Conservation (phyloP, 2,329 filamentous ascomycete genomes). For the Pseudogymnoascus sp. region DNA sequence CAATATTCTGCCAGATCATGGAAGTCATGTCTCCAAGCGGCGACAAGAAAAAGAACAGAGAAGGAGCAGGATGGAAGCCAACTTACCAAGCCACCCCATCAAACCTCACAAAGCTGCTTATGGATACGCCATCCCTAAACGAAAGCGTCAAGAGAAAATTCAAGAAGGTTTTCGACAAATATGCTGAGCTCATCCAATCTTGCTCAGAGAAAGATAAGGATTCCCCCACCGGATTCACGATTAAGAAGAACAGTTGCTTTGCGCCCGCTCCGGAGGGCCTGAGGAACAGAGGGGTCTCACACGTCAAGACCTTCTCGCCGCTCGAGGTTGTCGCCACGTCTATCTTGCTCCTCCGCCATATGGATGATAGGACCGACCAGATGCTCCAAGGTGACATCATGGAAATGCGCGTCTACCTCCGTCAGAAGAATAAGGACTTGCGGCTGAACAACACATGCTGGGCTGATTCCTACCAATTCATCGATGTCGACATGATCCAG, state of each 20-base stretch:
- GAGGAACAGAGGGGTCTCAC: slow-evolving; percentile 17
- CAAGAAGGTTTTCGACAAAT: slow-evolving; percentile 27
- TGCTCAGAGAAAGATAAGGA: slow-evolving; percentile 20
- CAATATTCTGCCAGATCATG: slow-evolving; percentile 29
- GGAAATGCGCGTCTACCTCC: slow-evolving; percentile 25
- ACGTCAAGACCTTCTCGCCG: slow-evolving; percentile 29
- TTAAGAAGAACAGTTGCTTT: slow-evolving; percentile 23
- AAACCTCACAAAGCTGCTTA: slow-evolving; percentile 25
- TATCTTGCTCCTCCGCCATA: slow-evolving; percentile 26
- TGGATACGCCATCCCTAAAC: slow-evolving; percentile 21
- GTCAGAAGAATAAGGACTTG: slow-evolving; percentile 27
- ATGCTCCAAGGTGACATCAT: slow-evolving; percentile 28
- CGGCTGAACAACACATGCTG: slow-evolving; percentile 29
- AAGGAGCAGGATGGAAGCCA: slow-evolving; percentile 16
- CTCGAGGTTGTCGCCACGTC: slow-evolving; percentile 28
- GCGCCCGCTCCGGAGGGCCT: slow-evolving; percentile 24
- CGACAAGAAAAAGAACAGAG: slow-evolving; percentile 9
- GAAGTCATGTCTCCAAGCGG: slow-evolving; percentile 18
- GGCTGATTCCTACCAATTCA: slow-evolving; percentile 25
- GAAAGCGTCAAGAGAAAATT: slow-evolving; percentile 23
- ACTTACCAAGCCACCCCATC: slow-evolving; percentile 25
- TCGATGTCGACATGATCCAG: slow-evolving; percentile 17
- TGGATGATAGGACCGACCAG: slow-evolving; percentile 21
- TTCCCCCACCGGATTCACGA: slow-evolving; percentile 14
- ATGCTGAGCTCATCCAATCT: slow-evolving; percentile 24